Percentiles rank a stretch among this genome's conserved stretches.
phyloP scores from a whole-genome alignment of 1,139 yeast genomes.

The Wickerhamiella pararugosa region DNA sequence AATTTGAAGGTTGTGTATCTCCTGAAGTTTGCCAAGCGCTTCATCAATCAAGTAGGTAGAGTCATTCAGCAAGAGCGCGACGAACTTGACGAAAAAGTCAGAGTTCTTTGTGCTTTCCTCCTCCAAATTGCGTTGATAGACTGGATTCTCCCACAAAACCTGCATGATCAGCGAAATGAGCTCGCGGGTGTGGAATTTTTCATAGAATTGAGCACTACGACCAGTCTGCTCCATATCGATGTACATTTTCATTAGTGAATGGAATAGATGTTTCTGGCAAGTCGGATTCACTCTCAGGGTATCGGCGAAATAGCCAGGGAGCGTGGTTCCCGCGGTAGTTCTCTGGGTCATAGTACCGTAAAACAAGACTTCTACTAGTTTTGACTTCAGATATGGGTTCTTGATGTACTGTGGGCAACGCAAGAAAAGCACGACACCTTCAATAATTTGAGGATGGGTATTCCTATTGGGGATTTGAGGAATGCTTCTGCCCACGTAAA shows the following conservation, averaged over 20 bases:
- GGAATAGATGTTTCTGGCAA: constrained; percentile 53
- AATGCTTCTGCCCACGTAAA: constrained; percentile 43
- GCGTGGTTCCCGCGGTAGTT: constrained; percentile 28
- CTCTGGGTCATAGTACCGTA: constrained; percentile 33
- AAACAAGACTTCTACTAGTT: constrained; percentile 65
- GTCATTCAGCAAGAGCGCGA: constrained; percentile 90
- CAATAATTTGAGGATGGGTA: constrained; percentile 33
- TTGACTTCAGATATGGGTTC: constrained; percentile 85
- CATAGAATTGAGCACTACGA: constrained; percentile 87
- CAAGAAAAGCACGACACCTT: constrained; percentile 55
- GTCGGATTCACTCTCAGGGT: constrained; percentile 49
- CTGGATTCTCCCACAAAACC: constrained; percentile 62
- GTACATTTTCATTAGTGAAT: constrained; percentile 74
- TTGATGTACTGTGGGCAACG: constrained; percentile 78
- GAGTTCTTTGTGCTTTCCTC: constrained; percentile 47
- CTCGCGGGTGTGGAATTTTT: constrained; percentile 81
- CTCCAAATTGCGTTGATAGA: constrained; percentile 52
- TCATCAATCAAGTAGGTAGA: constrained; percentile 86
- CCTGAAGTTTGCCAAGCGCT: constrained; percentile 61
- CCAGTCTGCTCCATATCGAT: constrained; percentile 96
- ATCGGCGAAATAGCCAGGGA: constrained; percentile 55
- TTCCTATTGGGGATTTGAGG: constrained; percentile 20
- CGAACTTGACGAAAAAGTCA: constrained; percentile 77
- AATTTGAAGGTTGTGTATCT: constrained; percentile 59
- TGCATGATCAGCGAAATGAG: constrained; percentile 74